A percentile compares a stretch with the other conserved stretches of the same genome.
These are phyloP conservation scores for Acacia crassicarpa DNA, from an alignment of 306 rosid species.

Conservation along the genomic window DNA sequence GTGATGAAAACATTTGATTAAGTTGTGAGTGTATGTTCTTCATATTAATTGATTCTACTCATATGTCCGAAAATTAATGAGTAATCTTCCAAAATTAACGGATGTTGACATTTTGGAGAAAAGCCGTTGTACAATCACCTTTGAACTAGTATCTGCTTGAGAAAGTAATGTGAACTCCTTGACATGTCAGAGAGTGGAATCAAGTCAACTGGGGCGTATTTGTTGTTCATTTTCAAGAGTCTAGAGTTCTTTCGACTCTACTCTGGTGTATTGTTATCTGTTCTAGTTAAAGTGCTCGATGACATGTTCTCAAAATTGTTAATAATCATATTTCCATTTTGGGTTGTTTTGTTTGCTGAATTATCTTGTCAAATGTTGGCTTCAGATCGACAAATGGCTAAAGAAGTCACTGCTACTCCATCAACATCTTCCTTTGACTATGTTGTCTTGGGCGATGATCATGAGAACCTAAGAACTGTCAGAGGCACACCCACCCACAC, in stretches of 20 bases:
- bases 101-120: too few species aligned
- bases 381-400: slow-evolving; percentile 68
- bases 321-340: neutral
- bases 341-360: slow-evolving; percentile 19
- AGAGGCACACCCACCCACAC: slow-evolving; percentile 38
- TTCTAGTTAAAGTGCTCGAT: neutral
- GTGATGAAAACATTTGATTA: slow-evolving; percentile 14
- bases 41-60: slow-evolving; percentile 7
- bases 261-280: neutral
- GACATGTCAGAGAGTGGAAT: neutral
- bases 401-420: slow-evolving; percentile 48
- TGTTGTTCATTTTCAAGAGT: slow-evolving; percentile 10
- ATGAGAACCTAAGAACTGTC: slow-evolving; percentile 51
- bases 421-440: slow-evolving; percentile 56
- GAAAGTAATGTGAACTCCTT: neutral
- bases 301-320: neutral
- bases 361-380: slow-evolving; percentile 18
- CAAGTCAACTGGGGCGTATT: slow-evolving; percentile 3
- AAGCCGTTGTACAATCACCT: neutral
- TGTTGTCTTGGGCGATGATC: slow-evolving; percentile 66
- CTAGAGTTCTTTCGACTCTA: neutral
- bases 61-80: neutral
- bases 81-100: slow-evolving; percentile 2
- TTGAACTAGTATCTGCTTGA: neutral
- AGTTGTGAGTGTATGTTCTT: neutral